Evolutionary conservation across 345 rosid species (phyloP).

Genomic region (Isatis tinctoria): DNA sequence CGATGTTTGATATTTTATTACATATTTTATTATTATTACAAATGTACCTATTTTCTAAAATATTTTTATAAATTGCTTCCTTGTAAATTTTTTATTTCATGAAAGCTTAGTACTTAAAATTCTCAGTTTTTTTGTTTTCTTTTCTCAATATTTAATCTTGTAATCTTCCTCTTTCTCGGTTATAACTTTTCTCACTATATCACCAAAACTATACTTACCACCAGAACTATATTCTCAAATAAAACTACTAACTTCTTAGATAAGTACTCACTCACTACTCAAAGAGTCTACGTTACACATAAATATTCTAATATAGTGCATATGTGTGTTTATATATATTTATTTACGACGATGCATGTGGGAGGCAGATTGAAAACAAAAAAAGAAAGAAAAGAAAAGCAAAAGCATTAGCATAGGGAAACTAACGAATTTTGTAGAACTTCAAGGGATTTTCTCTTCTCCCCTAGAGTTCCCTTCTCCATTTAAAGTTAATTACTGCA

Average conservation of each 20-base stretch:
- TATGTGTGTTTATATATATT: neutral
- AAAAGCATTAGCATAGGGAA: constrained; percentile 48
- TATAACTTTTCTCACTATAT: neutral
- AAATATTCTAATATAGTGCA: neutral
- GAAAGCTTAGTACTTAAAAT: too few species aligned
- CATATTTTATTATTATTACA: too few species aligned
- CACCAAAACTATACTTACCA: neutral
- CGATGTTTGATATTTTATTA: too few species aligned
- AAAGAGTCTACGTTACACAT: neutral
- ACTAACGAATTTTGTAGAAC: constrained; percentile 76
- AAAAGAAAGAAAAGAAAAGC: constrained; percentile 19
- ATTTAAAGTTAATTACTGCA: neutral
- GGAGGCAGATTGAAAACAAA: constrained; percentile 43
- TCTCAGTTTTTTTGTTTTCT: too few species aligned
- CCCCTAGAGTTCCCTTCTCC: constrained; percentile 22
- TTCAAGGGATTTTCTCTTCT: constrained; percentile 77
- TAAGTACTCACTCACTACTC: neutral
- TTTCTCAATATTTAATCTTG: too few species aligned
- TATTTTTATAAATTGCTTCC: too few species aligned
- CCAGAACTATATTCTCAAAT: neutral
- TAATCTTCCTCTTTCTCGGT: neutral
- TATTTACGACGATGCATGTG: constrained; percentile 47
- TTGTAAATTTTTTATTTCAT: too few species aligned
- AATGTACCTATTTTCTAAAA: too few species aligned
- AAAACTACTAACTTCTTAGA: neutral